Conservation (phyloP, 352 stramenopile species). For the Globisporangium spinosum region DNA sequence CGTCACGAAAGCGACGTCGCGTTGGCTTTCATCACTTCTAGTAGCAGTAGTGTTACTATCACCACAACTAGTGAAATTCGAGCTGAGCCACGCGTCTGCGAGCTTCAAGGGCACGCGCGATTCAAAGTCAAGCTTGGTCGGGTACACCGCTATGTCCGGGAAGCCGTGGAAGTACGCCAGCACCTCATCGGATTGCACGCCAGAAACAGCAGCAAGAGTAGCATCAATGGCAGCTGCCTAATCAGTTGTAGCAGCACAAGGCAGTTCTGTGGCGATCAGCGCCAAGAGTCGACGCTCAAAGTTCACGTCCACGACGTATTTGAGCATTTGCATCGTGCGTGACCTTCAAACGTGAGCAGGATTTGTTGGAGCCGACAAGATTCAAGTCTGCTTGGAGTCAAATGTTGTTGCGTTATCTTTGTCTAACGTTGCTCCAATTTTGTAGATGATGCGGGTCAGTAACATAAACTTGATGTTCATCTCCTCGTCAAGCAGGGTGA, state of each 20-base stretch:
- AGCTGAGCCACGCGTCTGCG: constrained; percentile 44
- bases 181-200: constrained; percentile 26
- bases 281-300: background rate
- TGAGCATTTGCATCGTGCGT: background rate
- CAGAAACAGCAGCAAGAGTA: background rate
- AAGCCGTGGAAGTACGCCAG: constrained; percentile 78
- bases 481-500: no score
- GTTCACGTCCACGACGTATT: constrained; percentile 6
- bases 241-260: background rate
- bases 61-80: background rate
- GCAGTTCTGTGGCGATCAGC: background rate
- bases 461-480: no score
- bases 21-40: no score
- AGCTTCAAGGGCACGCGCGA: constrained; percentile 59
- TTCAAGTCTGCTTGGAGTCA: background rate
- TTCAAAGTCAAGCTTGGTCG: constrained; percentile 41
- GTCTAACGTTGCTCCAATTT: no score
- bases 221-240: background rate
- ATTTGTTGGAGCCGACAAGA: background rate
- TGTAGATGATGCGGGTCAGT: no score
- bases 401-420: background rate
- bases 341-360: background rate
- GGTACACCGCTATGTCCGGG: constrained; percentile 67
- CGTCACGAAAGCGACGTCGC: constrained; percentile 32
- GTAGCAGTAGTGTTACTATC: background rate